Evolutionary conservation across 2,329 filamentous ascomycete species (phyloP).

Genomic region (Cercospora janseana): DNA sequence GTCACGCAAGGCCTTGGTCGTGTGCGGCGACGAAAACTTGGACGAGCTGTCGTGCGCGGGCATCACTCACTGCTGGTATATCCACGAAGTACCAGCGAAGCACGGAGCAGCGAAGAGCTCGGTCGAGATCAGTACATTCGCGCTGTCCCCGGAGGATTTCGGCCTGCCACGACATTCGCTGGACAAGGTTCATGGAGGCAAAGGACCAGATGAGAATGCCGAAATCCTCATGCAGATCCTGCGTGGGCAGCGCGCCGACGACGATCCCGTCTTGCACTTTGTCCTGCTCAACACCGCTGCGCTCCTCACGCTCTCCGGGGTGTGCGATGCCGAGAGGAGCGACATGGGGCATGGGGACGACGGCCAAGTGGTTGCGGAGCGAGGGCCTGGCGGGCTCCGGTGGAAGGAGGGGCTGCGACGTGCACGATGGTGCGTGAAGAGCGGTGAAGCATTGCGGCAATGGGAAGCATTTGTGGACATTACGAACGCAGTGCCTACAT

Average conservation of each 20-base stretch:
- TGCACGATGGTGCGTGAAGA: slow-evolving; percentile 83
- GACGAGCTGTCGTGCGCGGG: slow-evolving; percentile 95
- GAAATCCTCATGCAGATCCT: slow-evolving; percentile 76
- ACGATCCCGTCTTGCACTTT: slow-evolving; percentile 88
- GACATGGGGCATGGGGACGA: slow-evolving; percentile 78
- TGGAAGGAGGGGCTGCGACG: slow-evolving; percentile 94
- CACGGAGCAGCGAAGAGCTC: slow-evolving; percentile 46
- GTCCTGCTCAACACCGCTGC: slow-evolving; percentile 92
- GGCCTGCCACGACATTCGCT: slow-evolving; percentile 74
- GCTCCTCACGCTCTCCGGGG: slow-evolving; percentile 77
- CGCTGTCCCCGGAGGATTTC: slow-evolving; percentile 79
- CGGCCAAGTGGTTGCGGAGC: slow-evolving; percentile 74
- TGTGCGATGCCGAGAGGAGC: slow-evolving; percentile 80
- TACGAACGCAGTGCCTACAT: slow-evolving; percentile 55
- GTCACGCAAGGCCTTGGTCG: slow-evolving; percentile 78
- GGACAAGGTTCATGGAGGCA: slow-evolving; percentile 75
- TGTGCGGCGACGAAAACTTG: slow-evolving; percentile 91
- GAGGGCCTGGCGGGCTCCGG: slow-evolving; percentile 78
- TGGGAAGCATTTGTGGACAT: slow-evolving; percentile 82
- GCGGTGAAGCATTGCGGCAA: slow-evolving; percentile 78
- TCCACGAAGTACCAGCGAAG: slow-evolving; percentile 38
- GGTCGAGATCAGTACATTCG: slow-evolving; percentile 71
- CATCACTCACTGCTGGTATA: slow-evolving; percentile 78
- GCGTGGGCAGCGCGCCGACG: slow-evolving; percentile 65
- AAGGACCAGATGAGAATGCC: slow-evolving; percentile 83